Base-by-base conservation (phyloP, 169 alveolate species). In the Amoebophrya sp. region DNA sequence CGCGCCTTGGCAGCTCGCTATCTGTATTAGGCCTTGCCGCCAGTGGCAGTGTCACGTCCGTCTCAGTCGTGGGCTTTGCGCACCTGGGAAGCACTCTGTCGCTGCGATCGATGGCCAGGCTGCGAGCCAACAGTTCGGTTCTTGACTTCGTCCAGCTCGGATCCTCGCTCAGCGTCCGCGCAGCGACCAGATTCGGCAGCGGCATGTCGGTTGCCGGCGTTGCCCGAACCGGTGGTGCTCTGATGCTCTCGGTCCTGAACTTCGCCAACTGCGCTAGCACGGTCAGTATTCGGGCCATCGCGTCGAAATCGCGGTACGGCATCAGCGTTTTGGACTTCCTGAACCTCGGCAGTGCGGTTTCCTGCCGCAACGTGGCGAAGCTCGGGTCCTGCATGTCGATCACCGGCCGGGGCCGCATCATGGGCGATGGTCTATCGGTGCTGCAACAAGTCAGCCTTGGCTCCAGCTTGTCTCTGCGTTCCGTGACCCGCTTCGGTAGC, bases 401-500 rank as follows among this genome's bases (percentile, higher is more conserved):
- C 40, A 88, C 90, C 90, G 90, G n/a, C n/a, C n/a, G n/a, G n/a
- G n/a, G n/a, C n/a, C n/a, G n/a, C n/a, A n/a, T n/a, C n/a, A n/a
- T n/a, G n/a, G n/a, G n/a, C n/a, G n/a, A n/a, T n/a, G n/a, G n/a
- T n/a, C n/a, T n/a, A n/a, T n/a, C n/a, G n/a, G 40, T 40, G 41
- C 90, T 88, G 41, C 14, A 40, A 0, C 10, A 29, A 10, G 54
- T 40, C 41, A 14, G 54, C 23, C 90, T 88, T 23, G 90, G 90
- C 47, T 33, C 53, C 90, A 18, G 40, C 54, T 40, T 88, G 53
- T 88, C 90, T 40, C 29, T 88, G 40, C 35, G 90, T 1, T 33
- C 53, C 90, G 10, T 35, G 7, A 40, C 90, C 29, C 90, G 90
- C 54, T 88, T 88, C 54, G 90, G 90, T 1, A 88, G 90, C 40